Conservation (phyloP, 108 stramenopile species). For the Conticribra guillardii region DNA sequence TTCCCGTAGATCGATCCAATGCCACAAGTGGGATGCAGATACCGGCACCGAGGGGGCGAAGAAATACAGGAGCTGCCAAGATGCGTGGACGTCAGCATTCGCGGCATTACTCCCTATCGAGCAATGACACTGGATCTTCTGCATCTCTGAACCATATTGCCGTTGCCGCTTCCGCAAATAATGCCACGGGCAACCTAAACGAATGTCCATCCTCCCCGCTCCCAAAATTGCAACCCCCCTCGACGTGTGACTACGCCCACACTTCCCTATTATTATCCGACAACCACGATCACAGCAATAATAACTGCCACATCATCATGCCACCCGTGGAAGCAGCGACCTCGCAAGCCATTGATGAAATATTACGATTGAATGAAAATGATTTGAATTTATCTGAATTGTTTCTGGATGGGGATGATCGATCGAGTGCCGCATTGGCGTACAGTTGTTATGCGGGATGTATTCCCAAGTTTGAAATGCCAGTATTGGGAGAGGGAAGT, state of each 20-base stretch:
- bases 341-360: conserved; percentile 44
- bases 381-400: conserved; percentile 56
- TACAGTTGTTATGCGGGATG: conserved; percentile 32
- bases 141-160: not conserved
- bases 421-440: conserved; percentile 41
- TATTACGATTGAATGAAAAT: conserved; percentile 47
- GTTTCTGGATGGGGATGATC: conserved; percentile 51
- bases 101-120: not conserved
- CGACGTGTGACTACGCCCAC: not conserved
- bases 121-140: not conserved
- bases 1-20: conserved; percentile 64
- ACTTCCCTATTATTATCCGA: no score
- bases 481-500: not conserved
- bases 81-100: not conserved
- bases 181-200: not conserved
- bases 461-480: conserved; percentile 1
- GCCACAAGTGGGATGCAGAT: conserved; percentile 30
- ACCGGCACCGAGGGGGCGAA: conserved; percentile 39
- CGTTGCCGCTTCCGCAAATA: not conserved
- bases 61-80: conserved; percentile 24
- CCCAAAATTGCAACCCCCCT: conserved; percentile 1
- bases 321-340: conserved; percentile 13
- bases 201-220: conserved; percentile 19
- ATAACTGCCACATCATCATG: not conserved
- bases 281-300: no score